Evolutionary conservation across 1,284 basidiomycete genomes (phyloP).

Genomic region (Filobasidium uniguttulatum): DNA sequence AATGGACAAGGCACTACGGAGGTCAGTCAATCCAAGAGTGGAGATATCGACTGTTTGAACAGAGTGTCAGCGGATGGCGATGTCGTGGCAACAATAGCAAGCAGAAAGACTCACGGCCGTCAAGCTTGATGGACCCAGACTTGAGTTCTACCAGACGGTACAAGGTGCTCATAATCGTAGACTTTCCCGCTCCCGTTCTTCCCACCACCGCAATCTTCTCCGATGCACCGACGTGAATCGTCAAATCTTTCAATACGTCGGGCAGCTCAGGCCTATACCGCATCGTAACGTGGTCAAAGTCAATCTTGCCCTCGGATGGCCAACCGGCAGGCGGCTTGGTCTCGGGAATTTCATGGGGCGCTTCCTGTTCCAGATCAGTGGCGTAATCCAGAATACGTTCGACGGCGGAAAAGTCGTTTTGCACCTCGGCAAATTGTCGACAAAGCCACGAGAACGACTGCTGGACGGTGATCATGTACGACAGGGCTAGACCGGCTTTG

Average conservation of each 20-base stretch:
- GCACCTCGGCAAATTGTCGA: constrained; percentile 61
- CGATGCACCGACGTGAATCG: constrained; percentile 35
- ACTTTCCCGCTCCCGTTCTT: constrained; percentile 46
- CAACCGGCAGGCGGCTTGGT: constrained; percentile 49
- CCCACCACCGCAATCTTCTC: constrained; percentile 46
- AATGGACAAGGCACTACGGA: constrained; percentile 43
- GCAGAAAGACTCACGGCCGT: constrained; percentile 17
- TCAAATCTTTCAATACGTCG: constrained; percentile 49
- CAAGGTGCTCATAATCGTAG: constrained; percentile 43
- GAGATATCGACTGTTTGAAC: constrained; percentile 32
- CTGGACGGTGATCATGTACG: constrained; percentile 46
- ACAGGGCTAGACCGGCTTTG: constrained; percentile 53
- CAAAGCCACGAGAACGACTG: constrained; percentile 67
- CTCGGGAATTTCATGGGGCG: constrained; percentile 51
- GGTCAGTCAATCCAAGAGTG: constrained; percentile 42
- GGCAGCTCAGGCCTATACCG: constrained; percentile 42
- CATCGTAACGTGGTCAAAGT: constrained; percentile 37
- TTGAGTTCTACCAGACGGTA: constrained; percentile 39
- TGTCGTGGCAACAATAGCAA: constrained; percentile 11
- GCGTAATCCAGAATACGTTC: constrained; percentile 70
- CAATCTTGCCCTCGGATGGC: constrained; percentile 44
- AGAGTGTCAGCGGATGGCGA: constrained; percentile 17
- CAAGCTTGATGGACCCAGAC: constrained; percentile 37
- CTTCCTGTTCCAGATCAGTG: constrained; percentile 60
- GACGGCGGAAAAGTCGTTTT: constrained; percentile 76